Evolutionary conservation across 805 yeast species (phyloP).

Genomic region (Metschnikowia shivogae): DNA sequence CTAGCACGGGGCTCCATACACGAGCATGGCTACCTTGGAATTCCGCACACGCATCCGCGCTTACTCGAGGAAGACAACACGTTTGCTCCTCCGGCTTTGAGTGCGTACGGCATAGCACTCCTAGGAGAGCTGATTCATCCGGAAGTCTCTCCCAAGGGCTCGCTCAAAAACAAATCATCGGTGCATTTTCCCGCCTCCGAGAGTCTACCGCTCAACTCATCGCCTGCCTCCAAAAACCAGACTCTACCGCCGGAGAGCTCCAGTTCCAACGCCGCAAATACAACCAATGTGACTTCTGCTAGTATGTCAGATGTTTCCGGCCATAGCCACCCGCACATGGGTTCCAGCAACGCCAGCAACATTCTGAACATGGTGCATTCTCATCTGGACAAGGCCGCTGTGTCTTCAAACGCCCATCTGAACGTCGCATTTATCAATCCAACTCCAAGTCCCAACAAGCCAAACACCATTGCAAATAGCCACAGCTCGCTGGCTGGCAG

Average conservation of each 20-base stretch:
- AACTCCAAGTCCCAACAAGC: not conserved
- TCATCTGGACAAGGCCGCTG: no score
- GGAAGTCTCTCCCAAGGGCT: conserved; percentile 16
- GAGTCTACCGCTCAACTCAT: not conserved
- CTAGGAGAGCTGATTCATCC: conserved; percentile 27
- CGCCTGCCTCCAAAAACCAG: conserved; percentile 2
- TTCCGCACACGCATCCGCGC: not conserved
- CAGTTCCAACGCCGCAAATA: not conserved
- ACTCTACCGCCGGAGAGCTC: not conserved
- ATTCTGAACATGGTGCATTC: no score
- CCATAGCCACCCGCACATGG: conserved; percentile 2
- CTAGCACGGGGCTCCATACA: conserved; percentile 7
- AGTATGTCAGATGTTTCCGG: not conserved
- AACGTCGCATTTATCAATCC: no score
- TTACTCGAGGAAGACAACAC: conserved; percentile 44
- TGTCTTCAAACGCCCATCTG: no score
- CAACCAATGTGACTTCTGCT: not conserved
- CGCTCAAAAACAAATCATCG: conserved; percentile 28
- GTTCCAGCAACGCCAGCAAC: not conserved
- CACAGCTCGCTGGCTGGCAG: not conserved
- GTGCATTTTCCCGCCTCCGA: conserved; percentile 24
- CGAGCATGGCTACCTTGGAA: not conserved
- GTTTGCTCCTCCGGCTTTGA: conserved; percentile 56
- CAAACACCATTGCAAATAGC: not conserved
- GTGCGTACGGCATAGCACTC: conserved; percentile 54